A percentile compares a stretch with the other conserved stretches of the same genome.
These are phyloP conservation scores for Rhizophagus prolifer DNA, from an alignment of 192 early-diverging fungal species.

Conservation along the genomic window DNA sequence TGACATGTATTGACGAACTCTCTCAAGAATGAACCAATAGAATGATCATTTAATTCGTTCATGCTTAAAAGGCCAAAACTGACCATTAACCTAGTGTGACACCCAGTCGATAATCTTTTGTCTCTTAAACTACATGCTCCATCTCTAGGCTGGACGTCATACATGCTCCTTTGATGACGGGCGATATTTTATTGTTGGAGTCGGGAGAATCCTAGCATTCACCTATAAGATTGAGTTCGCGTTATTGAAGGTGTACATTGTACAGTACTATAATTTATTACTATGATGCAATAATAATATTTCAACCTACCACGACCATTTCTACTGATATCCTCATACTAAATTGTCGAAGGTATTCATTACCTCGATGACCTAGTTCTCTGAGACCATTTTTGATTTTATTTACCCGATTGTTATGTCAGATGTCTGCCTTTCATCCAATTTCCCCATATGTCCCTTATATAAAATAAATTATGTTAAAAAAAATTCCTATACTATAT, in stretches of 20 bases:
- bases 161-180: slow-evolving; percentile 40
- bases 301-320: slow-evolving; percentile 56
- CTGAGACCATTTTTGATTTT: slow-evolving; percentile 74
- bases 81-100: slow-evolving; percentile 74
- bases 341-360: slow-evolving; percentile 76
- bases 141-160: slow-evolving; percentile 56
- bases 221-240: neutral
- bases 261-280: no score
- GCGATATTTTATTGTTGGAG: slow-evolving; percentile 74
- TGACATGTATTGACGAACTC: no score
- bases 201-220: slow-evolving; percentile 69
- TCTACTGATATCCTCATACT: slow-evolving; percentile 64
- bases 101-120: slow-evolving; percentile 75
- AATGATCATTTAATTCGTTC: no score
- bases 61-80: slow-evolving; percentile 81
- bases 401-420: slow-evolving; percentile 36
- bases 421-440: no score
- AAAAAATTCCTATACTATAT: no score
- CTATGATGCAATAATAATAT: neutral
- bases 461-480: no score
- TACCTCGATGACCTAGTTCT: slow-evolving; percentile 61
- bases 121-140: slow-evolving; percentile 88
- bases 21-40: no score
- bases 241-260: slow-evolving; percentile 10
- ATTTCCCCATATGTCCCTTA: no score